Evolutionary conservation across 2,329 filamentous ascomycete genomes (phyloP).

Genomic region (Clarireedia sp.): DNA sequence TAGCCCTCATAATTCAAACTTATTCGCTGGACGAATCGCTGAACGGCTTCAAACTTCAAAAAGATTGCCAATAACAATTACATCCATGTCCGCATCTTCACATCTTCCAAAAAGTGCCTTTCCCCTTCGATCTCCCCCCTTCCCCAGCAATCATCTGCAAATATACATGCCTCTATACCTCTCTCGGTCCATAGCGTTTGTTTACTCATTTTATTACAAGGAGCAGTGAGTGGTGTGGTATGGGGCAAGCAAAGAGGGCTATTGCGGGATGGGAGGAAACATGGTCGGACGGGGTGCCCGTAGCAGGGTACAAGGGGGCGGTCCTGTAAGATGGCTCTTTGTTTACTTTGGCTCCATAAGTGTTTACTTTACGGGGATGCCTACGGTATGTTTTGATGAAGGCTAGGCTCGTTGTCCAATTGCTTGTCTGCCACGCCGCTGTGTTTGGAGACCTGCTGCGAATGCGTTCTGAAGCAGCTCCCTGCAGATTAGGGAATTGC

Average conservation of each 20-base stretch:
- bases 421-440: neutral
- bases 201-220: conserved; percentile 6
- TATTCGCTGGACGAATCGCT: too few relatives aligned
- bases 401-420: neutral
- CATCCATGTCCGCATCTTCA: neutral
- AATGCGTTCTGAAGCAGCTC: neutral
- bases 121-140: neutral
- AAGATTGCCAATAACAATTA: neutral
- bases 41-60: too few relatives aligned
- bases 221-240: neutral
- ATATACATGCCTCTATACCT: too few relatives aligned
- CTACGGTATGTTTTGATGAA: neutral
- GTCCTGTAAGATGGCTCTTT: neutral
- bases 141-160: neutral
- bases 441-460: neutral
- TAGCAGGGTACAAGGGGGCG: neutral
- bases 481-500: neutral
- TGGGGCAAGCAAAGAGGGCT: conserved; percentile 4
- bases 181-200: neutral
- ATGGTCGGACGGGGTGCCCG: conserved; percentile 5
- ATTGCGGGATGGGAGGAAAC: conserved; percentile 3
- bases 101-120: too few relatives aligned
- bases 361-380: neutral
- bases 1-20: too few relatives aligned
- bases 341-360: neutral